Evolutionary conservation across 805 yeast genomes (phyloP).

Genomic region (Wickerhamiella azyma): DNA sequence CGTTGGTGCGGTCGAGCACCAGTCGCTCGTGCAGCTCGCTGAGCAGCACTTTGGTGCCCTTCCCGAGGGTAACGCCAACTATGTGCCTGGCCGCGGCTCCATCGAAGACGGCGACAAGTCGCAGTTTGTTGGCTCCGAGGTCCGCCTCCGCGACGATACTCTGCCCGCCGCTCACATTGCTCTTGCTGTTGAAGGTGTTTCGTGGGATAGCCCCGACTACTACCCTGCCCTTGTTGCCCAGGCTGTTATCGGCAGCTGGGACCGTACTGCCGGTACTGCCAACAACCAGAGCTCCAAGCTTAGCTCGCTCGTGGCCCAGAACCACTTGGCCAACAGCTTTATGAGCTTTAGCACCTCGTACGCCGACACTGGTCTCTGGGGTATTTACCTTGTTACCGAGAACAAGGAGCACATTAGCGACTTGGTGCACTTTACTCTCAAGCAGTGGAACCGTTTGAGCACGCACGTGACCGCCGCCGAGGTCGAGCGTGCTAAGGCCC

Average conservation of each 20-base stretch:
- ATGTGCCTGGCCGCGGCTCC: constrained; percentile 55
- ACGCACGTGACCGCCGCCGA: constrained; percentile 72
- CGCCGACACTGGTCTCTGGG: constrained; percentile 97
- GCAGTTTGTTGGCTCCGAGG: constrained; percentile 71
- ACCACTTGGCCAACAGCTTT: constrained; percentile 74
- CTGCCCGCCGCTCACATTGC: constrained; percentile 87
- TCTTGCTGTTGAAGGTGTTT: constrained; percentile 91
- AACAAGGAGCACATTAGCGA: constrained; percentile 50
- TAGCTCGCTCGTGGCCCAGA: constrained; percentile 48
- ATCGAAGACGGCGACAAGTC: constrained; percentile 59
- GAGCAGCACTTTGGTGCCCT: constrained; percentile 46
- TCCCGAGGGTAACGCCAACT: constrained; percentile 33
- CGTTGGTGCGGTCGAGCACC: constrained; percentile 83
- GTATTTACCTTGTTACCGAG: constrained; percentile 81
- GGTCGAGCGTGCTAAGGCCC: constrained; percentile 88
- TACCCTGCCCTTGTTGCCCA: constrained; percentile 92
- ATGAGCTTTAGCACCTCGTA: constrained; percentile 95
- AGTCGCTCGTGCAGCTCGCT: constrained; percentile 64
- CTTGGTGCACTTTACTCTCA: constrained; percentile 58
- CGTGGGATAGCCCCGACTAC: constrained; percentile 94
- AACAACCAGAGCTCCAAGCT: constrained; percentile 76
- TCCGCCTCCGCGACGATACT: constrained; percentile 66
- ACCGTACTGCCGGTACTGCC: constrained; percentile 76
- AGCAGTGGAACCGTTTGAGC: constrained; percentile 82
- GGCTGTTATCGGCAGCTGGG: constrained; percentile 96